Percentiles rank a stretch among this genome's conserved stretches.
phyloP scores from a whole-genome alignment of 768 basidiomycete species.

The Suillus subalutaceus region DNA sequence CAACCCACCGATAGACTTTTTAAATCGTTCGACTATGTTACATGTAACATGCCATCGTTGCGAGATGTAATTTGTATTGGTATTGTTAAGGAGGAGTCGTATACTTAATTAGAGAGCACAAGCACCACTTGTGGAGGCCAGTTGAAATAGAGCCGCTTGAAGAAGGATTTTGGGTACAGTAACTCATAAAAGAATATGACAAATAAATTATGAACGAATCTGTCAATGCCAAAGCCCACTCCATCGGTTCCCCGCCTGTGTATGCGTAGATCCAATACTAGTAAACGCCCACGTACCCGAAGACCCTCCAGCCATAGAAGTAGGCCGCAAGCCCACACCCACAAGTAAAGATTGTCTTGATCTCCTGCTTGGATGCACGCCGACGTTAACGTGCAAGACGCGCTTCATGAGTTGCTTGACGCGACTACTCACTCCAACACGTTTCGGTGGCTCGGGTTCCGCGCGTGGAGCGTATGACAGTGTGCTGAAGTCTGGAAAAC shows the following conservation, averaged over 20 bases:
- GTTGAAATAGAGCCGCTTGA: not conserved
- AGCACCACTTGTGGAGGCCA: not conserved
- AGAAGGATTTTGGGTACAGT: not conserved
- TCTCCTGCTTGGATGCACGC: constrained; percentile 3
- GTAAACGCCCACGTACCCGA: constrained; percentile 26
- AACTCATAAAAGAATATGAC: not conserved
- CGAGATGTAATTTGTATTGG: constrained; percentile 7
- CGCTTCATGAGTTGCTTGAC: constrained; percentile 27
- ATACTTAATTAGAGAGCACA: not conserved
- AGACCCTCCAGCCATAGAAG: constrained; percentile 7
- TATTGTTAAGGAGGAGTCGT: not conserved
- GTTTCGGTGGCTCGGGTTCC: constrained; percentile 15
- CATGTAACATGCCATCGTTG: not conserved
- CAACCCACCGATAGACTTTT: too few relatives aligned
- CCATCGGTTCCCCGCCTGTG: constrained; percentile 20
- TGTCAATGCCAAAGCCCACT: constrained; percentile 25
- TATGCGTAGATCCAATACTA: constrained; percentile 15
- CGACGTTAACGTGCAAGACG: constrained; percentile 19
- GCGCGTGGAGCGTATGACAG: constrained; percentile 12
- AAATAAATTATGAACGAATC: not conserved
- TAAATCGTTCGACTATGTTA: too few relatives aligned
- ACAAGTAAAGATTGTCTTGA: constrained; percentile 13
- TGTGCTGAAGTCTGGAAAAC: constrained; percentile 21
- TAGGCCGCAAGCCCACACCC: constrained; percentile 2
- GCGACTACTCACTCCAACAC: constrained; percentile 19